phyloP scores from a whole-genome alignment of 768 basidiomycete species.

The Calocera viscosa region DNA sequence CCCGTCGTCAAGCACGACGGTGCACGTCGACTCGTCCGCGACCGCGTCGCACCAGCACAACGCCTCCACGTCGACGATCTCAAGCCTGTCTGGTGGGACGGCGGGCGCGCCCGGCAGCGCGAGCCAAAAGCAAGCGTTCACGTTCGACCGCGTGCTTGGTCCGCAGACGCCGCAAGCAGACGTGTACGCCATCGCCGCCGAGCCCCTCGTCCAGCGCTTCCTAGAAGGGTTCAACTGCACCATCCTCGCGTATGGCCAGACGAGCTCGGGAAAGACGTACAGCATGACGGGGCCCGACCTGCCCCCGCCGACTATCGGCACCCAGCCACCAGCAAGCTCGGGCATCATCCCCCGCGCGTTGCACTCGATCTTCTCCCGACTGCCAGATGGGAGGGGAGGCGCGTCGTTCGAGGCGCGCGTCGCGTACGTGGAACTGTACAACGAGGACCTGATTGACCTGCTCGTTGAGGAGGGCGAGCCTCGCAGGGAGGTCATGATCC shows the following conservation, averaged over 20 bases:
- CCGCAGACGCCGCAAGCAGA: conserved; percentile 76
- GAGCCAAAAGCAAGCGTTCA: conserved; percentile 70
- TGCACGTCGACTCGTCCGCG: conserved; percentile 66
- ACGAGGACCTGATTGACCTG: conserved; percentile 96
- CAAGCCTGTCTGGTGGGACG: conserved; percentile 39
- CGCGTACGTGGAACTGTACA: conserved; percentile 96
- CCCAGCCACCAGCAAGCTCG: conserved; percentile 67
- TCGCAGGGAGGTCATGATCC: conserved; percentile 80
- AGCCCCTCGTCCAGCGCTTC: conserved; percentile 75
- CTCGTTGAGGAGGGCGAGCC: conserved; percentile 54
- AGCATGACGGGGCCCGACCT: conserved; percentile 96
- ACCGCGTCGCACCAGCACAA: background rate
- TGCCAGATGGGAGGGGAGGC: conserved; percentile 35
- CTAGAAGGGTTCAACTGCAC: conserved; percentile 95
- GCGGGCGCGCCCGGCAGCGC: conserved; percentile 31
- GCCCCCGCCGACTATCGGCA: conserved; percentile 43
- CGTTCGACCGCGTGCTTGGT: conserved; percentile 87
- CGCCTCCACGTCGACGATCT: conserved; percentile 23
- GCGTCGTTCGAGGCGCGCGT: conserved; percentile 38
- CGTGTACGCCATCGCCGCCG: conserved; percentile 73
- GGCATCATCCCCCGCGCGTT: conserved; percentile 95
- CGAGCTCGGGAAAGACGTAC: conserved; percentile 91
- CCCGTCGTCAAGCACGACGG: conserved; percentile 55
- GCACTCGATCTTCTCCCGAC: conserved; percentile 68
- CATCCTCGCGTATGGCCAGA: conserved; percentile 95